Percentiles rank a stretch among this genome's conserved stretches.
Evolutionary conservation across 108 stramenopile genomes (phyloP).

Genomic region (Pinguiococcus pyrenoidosus): DNA sequence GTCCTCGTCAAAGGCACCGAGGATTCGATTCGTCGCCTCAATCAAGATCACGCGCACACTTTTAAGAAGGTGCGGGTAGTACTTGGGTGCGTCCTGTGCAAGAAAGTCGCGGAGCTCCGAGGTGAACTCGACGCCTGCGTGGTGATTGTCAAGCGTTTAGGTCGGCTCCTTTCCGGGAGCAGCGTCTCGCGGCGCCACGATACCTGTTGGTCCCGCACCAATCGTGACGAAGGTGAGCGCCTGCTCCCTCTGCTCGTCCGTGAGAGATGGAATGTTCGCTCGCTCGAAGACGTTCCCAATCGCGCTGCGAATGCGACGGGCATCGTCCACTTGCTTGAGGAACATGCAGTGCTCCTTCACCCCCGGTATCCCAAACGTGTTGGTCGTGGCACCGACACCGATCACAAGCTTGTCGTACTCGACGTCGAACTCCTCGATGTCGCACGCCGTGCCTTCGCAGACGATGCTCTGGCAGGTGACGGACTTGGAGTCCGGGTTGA

Average conservation of each 20-base stretch:
- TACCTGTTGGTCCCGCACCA: conserved; percentile 89
- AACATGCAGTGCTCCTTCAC: conserved; percentile 80
- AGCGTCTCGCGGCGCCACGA: no score
- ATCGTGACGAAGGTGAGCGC: conserved; percentile 74
- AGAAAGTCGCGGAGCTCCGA: conserved; percentile 83
- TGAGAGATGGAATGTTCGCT: conserved; percentile 63
- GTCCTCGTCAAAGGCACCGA: conserved; percentile 71
- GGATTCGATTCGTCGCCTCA: conserved; percentile 65
- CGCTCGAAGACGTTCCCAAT: conserved; percentile 87
- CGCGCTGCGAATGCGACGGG: conserved; percentile 56
- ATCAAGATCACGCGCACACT: conserved; percentile 76
- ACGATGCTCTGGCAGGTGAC: conserved; percentile 67
- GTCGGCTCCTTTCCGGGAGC: no score
- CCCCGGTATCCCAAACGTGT: conserved; percentile 82
- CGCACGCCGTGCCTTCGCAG: conserved; percentile 61
- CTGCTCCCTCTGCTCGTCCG: conserved; percentile 50
- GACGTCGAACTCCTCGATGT: conserved; percentile 60
- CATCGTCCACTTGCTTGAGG: conserved; percentile 68
- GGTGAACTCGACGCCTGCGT: conserved; percentile 75
- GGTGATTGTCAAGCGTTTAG: no score
- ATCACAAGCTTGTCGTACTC: conserved; percentile 67
- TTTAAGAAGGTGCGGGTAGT: conserved; percentile 62
- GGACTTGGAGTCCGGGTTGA: conserved; percentile 48
- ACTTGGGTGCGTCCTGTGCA: conserved; percentile 60
- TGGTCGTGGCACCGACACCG: conserved; percentile 80